Evolutionary conservation across 495 filamentous ascomycete species (phyloP), one percentile per base, ranked within the genome.

Genomic region (Penicillium pancosmium): DNA sequence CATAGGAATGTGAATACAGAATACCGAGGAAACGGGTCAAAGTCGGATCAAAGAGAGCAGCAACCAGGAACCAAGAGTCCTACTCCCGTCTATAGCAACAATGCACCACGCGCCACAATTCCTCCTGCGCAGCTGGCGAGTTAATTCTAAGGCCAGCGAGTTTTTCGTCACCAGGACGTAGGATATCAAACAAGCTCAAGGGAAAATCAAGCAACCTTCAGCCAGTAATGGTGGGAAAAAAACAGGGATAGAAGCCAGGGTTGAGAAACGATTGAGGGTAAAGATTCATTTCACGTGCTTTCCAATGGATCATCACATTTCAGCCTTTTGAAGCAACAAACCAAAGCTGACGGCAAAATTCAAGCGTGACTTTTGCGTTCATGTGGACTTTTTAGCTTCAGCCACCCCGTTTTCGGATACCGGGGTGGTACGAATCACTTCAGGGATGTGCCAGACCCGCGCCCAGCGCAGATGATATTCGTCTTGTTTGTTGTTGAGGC

Each of bases 391-490:
- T 63, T 82, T 82, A 34, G 52, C 62, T 36, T 51, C 60, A 40
- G 69, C 59, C 18, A 57, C 64, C 16, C 69, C 76, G 51, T 78
- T 78, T 23, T 64, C 61, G 13, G 57, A 47, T 38, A 48, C 18
- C 15, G 57, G 55, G 12, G 61, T 63, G 23, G 65, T 69, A 50
- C 76, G 78, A 46, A 86, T 71, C 4, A 96, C 79, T 38, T 86
- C 80, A 7, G 92, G 92, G 54, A 95, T 69, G 1, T 81, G 82
- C 67, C 84, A 83, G 40, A 87, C 65, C 33, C 79, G 82, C 8
- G 85, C 82, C 93, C 93, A 97, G 53, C 81, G 66, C 55, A 96
- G 73, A 65, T 84, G 78, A 67, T 86, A 96, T 61, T 93, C 85
- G 18, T 90, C 84, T 70, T 94, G 91, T 18, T 81, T 81, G 5